Percentiles rank a stretch among this genome's conserved stretches.
Evolutionary conservation across 176 grass and related monocot species (phyloP).

Genomic region (Coix lacrymajobi): DNA sequence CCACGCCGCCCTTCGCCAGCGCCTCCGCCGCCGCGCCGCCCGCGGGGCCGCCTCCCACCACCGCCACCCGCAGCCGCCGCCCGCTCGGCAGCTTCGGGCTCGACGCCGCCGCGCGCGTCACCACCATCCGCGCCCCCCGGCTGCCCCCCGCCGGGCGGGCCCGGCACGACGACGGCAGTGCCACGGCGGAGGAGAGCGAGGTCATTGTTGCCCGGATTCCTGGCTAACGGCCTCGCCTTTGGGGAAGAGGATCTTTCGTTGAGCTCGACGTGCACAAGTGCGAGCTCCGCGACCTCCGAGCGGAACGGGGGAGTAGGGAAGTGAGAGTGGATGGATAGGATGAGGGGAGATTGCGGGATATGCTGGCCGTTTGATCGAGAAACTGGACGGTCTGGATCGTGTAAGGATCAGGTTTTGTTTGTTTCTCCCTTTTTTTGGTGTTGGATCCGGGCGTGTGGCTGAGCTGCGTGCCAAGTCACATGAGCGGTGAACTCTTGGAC

Average conservation of each 20-base stretch:
- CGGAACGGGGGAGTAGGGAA: neutral
- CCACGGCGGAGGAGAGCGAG: constrained; percentile 57
- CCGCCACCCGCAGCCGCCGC: constrained; percentile 68
- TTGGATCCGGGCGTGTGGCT: constrained; percentile 10
- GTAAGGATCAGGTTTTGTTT: constrained; percentile 65
- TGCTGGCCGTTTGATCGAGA: constrained; percentile 28
- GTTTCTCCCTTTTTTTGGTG: constrained; percentile 14
- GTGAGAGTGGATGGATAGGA: constrained; percentile 48
- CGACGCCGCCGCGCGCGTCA: constrained; percentile 45
- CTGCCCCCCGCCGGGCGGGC: constrained; percentile 11
- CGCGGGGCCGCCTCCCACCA: constrained; percentile 77
- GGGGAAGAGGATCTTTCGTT: neutral
- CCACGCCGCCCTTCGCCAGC: constrained; percentile 90
- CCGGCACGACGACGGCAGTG: constrained; percentile 37
- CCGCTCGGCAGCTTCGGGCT: constrained; percentile 65
- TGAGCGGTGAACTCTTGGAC: constrained; percentile 18
- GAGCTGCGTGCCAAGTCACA: constrained; percentile 40
- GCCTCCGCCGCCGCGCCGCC: constrained; percentile 81
- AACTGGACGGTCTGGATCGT: constrained; percentile 25
- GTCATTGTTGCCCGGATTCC: constrained; percentile 42
- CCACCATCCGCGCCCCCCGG: constrained; percentile 3
- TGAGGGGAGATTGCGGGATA: constrained; percentile 41
- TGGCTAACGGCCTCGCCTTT: neutral
- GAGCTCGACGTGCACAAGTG: constrained; percentile 23
- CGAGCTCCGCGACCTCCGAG: constrained; percentile 11